These are phyloP conservation scores for Fagopyrum esculentum DNA, from an alignment of 148 eudicot genomes.

Conservation along the genomic window DNA sequence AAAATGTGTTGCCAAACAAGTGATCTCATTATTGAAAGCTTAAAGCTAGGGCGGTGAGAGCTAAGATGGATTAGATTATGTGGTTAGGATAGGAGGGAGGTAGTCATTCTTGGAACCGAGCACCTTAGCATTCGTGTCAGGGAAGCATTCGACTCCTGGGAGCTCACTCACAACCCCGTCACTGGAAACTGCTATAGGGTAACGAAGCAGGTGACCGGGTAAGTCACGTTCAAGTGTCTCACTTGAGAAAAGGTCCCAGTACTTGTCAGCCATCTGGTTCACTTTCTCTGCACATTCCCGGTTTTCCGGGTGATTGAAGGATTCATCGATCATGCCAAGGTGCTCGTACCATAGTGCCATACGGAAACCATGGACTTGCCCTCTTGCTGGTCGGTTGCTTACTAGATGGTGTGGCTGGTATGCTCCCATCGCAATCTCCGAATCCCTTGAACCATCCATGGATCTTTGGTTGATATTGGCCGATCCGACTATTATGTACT, in stretches of 20 bases:
- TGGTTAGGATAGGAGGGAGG: conserved; percentile 84
- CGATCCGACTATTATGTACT: conserved; percentile 71
- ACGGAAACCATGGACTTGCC: conserved; percentile 70
- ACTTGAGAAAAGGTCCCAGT: conserved; percentile 61
- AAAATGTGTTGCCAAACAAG: background rate
- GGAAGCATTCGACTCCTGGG: conserved; percentile 63
- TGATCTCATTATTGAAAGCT: background rate
- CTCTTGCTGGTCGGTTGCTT: conserved; percentile 48
- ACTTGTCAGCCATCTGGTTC: conserved; percentile 51
- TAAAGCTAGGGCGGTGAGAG: background rate
- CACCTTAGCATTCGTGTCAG: conserved; percentile 66
- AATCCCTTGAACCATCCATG: conserved; percentile 75
- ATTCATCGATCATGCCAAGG: conserved; percentile 71
- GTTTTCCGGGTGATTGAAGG: conserved; percentile 47
- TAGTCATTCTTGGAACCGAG: conserved; percentile 62
- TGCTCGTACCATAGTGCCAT: conserved; percentile 91
- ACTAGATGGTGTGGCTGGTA: conserved; percentile 65
- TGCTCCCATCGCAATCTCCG: conserved; percentile 82
- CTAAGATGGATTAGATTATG: conserved; percentile 13
- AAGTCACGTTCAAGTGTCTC: conserved; percentile 52
- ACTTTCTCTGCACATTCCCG: conserved; percentile 45
- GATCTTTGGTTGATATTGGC: conserved; percentile 90
- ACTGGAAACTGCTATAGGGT: conserved; percentile 54
- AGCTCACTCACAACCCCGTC: conserved; percentile 58
- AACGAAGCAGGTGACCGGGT: conserved; percentile 79